A percentile compares a stretch with the other conserved stretches of the same genome.
Evolutionary conservation across 345 rosid species (phyloP).

Genomic region (Rhodamnia argentea): DNA sequence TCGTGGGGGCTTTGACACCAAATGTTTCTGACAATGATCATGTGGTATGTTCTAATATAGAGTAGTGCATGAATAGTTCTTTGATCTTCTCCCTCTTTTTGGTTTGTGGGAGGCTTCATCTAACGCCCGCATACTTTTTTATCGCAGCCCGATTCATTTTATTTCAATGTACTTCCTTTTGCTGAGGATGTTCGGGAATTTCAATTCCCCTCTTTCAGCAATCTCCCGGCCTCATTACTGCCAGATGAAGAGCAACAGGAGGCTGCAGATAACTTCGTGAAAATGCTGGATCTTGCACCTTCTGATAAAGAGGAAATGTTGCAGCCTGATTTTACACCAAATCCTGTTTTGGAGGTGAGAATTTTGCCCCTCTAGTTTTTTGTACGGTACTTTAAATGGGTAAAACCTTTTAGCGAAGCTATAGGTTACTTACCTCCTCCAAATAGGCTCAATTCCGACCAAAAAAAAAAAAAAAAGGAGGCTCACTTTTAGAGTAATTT

Average conservation of each 20-base stretch:
- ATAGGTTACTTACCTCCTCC: not conserved
- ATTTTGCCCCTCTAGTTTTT: not conserved
- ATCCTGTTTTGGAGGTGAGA: constrained; percentile 75
- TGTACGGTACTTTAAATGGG: not conserved
- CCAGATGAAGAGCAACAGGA: constrained; percentile 78
- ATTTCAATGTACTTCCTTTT: constrained; percentile 79
- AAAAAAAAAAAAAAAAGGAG: too few relatives aligned
- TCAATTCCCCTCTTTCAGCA: constrained; percentile 76
- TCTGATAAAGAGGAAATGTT: constrained; percentile 51
- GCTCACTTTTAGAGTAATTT: too few relatives aligned
- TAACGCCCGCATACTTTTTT: constrained; percentile 3
- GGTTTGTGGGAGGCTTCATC: constrained; percentile 1
- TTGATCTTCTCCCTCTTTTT: not conserved
- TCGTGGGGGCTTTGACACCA: constrained; percentile 78
- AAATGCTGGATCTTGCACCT: constrained; percentile 80
- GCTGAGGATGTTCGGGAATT: constrained; percentile 90
- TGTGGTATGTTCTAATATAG: constrained; percentile 31
- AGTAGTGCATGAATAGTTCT: not conserved
- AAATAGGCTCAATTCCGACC: not conserved
- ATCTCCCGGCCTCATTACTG: constrained; percentile 54
- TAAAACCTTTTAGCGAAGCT: not conserved
- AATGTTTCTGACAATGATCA: constrained; percentile 55
- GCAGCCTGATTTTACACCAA: constrained; percentile 75
- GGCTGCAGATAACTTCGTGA: constrained; percentile 71
- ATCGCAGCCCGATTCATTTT: constrained; percentile 83